phyloP scores from a whole-genome alignment of 345 rosid species.

The Moringa oleifera region DNA sequence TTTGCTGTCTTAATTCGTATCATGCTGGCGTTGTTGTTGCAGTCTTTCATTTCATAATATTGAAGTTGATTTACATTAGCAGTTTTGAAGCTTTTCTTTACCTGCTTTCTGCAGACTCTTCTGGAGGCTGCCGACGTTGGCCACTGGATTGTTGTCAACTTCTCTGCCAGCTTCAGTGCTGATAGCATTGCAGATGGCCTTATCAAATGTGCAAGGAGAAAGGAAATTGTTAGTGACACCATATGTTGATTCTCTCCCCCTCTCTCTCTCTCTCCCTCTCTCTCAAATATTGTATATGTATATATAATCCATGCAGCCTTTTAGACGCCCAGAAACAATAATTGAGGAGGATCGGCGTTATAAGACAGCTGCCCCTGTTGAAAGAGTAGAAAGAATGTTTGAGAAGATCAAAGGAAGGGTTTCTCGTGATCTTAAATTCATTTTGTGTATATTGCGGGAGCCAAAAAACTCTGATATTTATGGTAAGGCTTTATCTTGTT shows the following conservation, averaged over 20 bases:
- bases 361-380: conserved; percentile 43
- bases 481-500: conserved; percentile 35
- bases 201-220: conserved; percentile 61
- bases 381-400: conserved; percentile 78
- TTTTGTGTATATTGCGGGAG: conserved; percentile 79
- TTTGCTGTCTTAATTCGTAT: neutral
- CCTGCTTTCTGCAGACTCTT: conserved; percentile 46
- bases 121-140: conserved; percentile 38
- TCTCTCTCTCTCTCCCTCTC: conserved; percentile 7
- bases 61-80: neutral
- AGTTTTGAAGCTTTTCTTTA: neutral
- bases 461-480: conserved; percentile 75
- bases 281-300: too few species aligned
- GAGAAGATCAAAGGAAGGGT: conserved; percentile 51
- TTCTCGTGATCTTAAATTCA: conserved; percentile 48
- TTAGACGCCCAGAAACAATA: conserved; percentile 66
- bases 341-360: conserved; percentile 66
- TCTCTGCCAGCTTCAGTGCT: conserved; percentile 80
- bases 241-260: conserved; percentile 14
- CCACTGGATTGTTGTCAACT: conserved; percentile 79
- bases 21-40: neutral
- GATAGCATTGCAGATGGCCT: conserved; percentile 70
- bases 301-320: conserved; percentile 32
- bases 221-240: conserved; percentile 66
- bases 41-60: too few species aligned